phyloP scores from a whole-genome alignment of 768 basidiomycete genomes.

The Xerocomellus intermedius region DNA sequence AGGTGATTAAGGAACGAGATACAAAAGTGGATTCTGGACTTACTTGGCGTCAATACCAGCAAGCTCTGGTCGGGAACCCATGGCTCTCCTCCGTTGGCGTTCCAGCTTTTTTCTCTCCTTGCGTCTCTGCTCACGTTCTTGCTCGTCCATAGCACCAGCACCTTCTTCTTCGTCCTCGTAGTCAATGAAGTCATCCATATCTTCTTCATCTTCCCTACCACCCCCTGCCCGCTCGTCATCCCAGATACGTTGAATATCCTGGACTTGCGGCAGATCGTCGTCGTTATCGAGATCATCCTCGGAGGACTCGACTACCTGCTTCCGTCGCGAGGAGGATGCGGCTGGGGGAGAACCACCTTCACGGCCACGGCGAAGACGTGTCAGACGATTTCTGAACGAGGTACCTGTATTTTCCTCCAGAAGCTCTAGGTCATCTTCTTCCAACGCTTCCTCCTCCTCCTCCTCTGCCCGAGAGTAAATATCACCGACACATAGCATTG shows the following conservation, averaged over 20 bases:
- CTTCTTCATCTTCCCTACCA: conserved; percentile 53
- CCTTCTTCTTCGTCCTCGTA: conserved; percentile 81
- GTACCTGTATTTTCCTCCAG: conserved; percentile 83
- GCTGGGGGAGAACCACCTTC: conserved; percentile 68
- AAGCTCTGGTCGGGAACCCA: conserved; percentile 64
- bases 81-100: conserved; percentile 62
- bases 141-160: conserved; percentile 74
- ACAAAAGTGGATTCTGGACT: conserved; percentile 31
- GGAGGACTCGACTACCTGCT: conserved; percentile 63
- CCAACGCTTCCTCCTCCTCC: conserved; percentile 68
- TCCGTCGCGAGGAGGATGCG: conserved; percentile 59
- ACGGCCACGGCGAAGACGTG: conserved; percentile 70
- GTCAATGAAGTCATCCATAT: conserved; percentile 74
- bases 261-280: conserved; percentile 51
- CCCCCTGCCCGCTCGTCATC: conserved; percentile 65
- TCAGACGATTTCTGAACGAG: conserved; percentile 71
- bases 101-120: conserved; percentile 63
- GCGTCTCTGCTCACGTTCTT: conserved; percentile 71
- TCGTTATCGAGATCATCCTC: conserved; percentile 69
- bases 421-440: conserved; percentile 86
- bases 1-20: conserved; percentile 12
- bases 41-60: conserved; percentile 83
- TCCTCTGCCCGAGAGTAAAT: conserved; percentile 34
- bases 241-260: conserved; percentile 68
- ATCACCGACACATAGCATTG: conserved; percentile 3